These are phyloP conservation scores for Polyporus arcularius DNA, from an alignment of 768 basidiomycete genomes.

Conservation along the genomic window DNA sequence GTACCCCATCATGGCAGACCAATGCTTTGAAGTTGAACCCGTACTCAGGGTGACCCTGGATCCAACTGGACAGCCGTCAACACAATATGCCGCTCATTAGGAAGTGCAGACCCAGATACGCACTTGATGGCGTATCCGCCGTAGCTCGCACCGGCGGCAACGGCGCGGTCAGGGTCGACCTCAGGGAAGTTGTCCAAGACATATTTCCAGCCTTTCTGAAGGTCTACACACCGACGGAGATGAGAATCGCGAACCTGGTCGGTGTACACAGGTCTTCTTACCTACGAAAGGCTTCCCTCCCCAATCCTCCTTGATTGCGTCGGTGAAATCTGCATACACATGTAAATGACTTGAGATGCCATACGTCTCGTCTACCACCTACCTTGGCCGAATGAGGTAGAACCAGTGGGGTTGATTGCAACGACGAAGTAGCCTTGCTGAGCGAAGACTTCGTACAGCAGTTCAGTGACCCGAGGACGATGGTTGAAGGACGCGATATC, in stretches of 20 bases:
- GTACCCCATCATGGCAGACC: slow-evolving; percentile 88
- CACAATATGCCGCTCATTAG: neutral
- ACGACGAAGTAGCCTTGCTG: slow-evolving; percentile 89
- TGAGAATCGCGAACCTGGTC: neutral
- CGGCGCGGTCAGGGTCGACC: slow-evolving; percentile 70
- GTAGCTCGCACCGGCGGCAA: slow-evolving; percentile 44
- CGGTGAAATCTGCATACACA: slow-evolving; percentile 63
- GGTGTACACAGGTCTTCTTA: neutral
- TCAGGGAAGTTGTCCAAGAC: slow-evolving; percentile 68
- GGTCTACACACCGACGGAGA: slow-evolving; percentile 32
- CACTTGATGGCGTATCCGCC: slow-evolving; percentile 86
- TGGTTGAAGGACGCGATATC: neutral
- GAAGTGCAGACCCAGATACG: slow-evolving; percentile 19
- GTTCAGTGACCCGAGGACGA: neutral
- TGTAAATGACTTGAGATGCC: neutral
- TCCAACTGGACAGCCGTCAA: slow-evolving; percentile 63
- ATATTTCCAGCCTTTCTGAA: slow-evolving; percentile 75
- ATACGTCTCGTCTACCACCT: neutral
- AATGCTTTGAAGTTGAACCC: slow-evolving; percentile 90
- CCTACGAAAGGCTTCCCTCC: slow-evolving; percentile 82
- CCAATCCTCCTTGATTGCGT: slow-evolving; percentile 80
- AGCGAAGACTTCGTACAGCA: slow-evolving; percentile 48
- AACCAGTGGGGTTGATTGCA: slow-evolving; percentile 91
- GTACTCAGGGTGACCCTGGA: slow-evolving; percentile 90
- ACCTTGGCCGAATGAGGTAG: slow-evolving; percentile 90